These are phyloP conservation scores for Zalaria sp. DNA, from an alignment of 2,329 filamentous ascomycete species.

Conservation along the genomic window DNA sequence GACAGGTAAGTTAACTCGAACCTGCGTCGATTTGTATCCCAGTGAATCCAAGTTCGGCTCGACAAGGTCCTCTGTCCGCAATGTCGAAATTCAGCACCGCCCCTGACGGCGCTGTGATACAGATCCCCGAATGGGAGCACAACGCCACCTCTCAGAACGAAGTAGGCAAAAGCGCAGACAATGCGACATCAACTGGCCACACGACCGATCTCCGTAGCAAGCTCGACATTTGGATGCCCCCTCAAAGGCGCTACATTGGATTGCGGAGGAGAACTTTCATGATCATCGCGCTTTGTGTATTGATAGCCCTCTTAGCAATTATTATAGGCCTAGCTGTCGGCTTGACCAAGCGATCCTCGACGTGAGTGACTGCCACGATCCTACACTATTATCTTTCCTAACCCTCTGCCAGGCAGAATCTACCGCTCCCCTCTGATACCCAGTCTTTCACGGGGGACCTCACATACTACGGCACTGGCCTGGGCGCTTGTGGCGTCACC, in stretches of 20 bases:
- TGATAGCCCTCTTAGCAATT: conserved; percentile 22
- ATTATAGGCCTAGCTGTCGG: conserved; percentile 29
- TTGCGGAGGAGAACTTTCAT: conserved; percentile 24
- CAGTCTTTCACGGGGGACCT: conserved; percentile 47
- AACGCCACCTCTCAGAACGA: neutral
- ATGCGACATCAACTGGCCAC: neutral
- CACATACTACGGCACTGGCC: conserved; percentile 52
- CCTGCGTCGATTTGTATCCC: too few species aligned
- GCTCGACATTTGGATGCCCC: conserved; percentile 22
- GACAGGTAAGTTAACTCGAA: too few species aligned
- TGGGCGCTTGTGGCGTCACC: conserved; percentile 55
- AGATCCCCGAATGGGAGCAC: conserved; percentile 15
- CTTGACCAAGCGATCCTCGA: conserved; percentile 12
- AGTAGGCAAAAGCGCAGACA: conserved; percentile 2
- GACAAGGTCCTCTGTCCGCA: too few species aligned
- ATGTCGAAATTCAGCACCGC: too few species aligned
- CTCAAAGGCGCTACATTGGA: conserved; percentile 24
- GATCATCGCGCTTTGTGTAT: conserved; percentile 16
- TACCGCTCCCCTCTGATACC: conserved; percentile 38
- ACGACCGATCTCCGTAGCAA: conserved; percentile 1
- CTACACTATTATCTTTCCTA: neutral
- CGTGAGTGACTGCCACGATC: neutral
- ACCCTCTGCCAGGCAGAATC: conserved; percentile 20
- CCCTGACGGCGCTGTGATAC: neutral
- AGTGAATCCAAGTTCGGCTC: too few species aligned